A percentile compares a stretch with the other conserved stretches of the same genome.
Conservation (phyloP, 345 rosid species). For the Reutealis trisperma region DNA sequence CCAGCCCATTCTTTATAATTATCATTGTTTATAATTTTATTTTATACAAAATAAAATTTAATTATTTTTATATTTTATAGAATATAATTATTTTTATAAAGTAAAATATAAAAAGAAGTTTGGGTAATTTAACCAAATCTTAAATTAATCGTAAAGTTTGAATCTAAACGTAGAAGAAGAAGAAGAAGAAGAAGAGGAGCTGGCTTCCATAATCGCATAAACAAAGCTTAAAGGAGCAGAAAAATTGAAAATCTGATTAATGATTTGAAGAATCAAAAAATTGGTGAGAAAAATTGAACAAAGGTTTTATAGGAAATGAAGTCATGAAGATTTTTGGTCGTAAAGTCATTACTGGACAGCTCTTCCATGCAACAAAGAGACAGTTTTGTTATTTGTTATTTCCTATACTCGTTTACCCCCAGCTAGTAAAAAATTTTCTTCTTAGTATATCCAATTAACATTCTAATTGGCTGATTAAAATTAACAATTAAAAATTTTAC, state of each 20-base stretch:
- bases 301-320: neutral
- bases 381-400: neutral
- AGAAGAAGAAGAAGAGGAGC: neutral
- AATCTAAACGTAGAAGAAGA: slow-evolving; percentile 36
- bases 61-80: too few species aligned
- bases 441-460: too few species aligned
- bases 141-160: slow-evolving; percentile 76
- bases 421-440: too few species aligned
- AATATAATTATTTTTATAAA: too few species aligned
- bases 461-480: too few species aligned
- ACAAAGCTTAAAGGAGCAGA: neutral
- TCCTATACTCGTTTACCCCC: too few species aligned
- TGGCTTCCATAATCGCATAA: slow-evolving; percentile 8
- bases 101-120: too few species aligned
- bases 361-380: neutral
- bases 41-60: too few species aligned
- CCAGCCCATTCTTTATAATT: too few species aligned
- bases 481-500: too few species aligned
- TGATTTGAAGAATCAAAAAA: neutral
- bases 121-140: too few species aligned
- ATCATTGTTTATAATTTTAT: too few species aligned
- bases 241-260: neutral
- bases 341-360: slow-evolving; percentile 21
- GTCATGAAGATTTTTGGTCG: neutral
- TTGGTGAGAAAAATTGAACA: neutral